These are phyloP conservation scores for Chlorophyllum brunneum DNA, from an alignment of 768 basidiomycete genomes.

Conservation along the genomic window DNA sequence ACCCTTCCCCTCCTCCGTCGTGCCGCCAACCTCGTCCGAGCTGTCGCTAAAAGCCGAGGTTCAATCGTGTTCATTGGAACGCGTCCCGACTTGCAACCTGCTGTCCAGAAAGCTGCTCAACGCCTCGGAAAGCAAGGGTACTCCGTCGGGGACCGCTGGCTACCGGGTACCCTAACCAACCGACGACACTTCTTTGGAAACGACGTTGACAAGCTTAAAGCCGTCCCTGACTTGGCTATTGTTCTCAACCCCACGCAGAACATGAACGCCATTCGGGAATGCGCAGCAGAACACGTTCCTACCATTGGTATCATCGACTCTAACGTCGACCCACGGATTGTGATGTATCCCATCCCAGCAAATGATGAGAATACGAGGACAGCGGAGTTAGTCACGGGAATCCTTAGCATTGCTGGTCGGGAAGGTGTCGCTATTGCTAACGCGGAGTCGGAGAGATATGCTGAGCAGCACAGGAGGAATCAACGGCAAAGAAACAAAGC, in stretches of 20 bases:
- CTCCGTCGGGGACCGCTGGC: constrained; percentile 85
- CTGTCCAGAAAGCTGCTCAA: constrained; percentile 75
- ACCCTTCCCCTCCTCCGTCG: constrained; percentile 89
- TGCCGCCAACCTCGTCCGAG: constrained; percentile 83
- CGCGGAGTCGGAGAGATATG: constrained; percentile 24
- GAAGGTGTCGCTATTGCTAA: constrained; percentile 58
- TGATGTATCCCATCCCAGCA: constrained; percentile 98
- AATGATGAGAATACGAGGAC: constrained; percentile 93
- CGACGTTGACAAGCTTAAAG: constrained; percentile 46
- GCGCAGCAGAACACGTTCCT: constrained; percentile 83
- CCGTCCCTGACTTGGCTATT: constrained; percentile 83
- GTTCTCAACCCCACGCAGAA: constrained; percentile 89
- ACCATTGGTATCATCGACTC: constrained; percentile 95
- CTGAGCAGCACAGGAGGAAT: constrained; percentile 25
- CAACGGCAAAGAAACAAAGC: constrained; percentile 18
- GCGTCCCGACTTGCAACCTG: constrained; percentile 68
- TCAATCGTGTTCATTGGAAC: constrained; percentile 90
- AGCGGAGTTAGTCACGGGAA: constrained; percentile 86
- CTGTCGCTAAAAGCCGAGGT: constrained; percentile 77
- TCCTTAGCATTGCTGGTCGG: constrained; percentile 82
- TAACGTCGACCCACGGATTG: constrained; percentile 91
- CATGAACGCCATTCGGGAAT: constrained; percentile 86
- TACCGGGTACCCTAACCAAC: constrained; percentile 95
- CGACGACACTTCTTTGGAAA: constrained; percentile 67
- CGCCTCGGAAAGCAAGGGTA: constrained; percentile 79